A percentile compares a stretch with the other conserved stretches of the same genome.
These are phyloP conservation scores for Amesomyces nigricolor DNA, from an alignment of 2,329 filamentous ascomycete species.

Conservation along the genomic window DNA sequence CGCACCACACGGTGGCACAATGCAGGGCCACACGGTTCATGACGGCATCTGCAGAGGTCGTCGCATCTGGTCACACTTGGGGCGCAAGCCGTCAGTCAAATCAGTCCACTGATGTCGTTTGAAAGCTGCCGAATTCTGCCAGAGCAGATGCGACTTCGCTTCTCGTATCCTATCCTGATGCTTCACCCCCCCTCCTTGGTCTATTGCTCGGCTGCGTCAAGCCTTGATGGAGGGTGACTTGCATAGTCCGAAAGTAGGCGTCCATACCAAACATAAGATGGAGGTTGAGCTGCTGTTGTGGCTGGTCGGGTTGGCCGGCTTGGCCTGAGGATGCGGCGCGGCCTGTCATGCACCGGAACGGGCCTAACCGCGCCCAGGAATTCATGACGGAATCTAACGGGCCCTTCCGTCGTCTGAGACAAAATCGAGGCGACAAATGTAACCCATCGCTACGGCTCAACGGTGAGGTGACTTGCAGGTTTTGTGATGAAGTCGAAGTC, in stretches of 20 bases:
- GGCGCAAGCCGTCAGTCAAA: too few relatives aligned
- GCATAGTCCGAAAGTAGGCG: too few relatives aligned
- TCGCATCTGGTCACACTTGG: slow-evolving; percentile 8
- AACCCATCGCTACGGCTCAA: too few relatives aligned
- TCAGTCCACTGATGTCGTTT: neutral
- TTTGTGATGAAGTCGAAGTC: too few relatives aligned
- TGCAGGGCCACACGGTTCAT: slow-evolving; percentile 3
- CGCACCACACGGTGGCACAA: slow-evolving; percentile 4
- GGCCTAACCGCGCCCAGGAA: slow-evolving; percentile 9
- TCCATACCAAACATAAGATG: too few relatives aligned
- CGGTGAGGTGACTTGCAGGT: too few relatives aligned
- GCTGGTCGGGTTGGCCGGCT: neutral
- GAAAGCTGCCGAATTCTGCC: neutral
- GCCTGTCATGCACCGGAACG: slow-evolving; percentile 8
- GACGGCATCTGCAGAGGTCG: slow-evolving; percentile 16
- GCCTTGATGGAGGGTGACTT: neutral
- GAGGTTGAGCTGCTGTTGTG: too few relatives aligned
- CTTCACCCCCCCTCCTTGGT: neutral
- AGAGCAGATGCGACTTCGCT: neutral
- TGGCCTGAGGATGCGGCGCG: neutral
- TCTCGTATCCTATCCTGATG: neutral
- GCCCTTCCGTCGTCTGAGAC: too few relatives aligned
- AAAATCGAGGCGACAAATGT: too few relatives aligned
- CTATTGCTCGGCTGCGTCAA: neutral
- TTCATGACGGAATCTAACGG: neutral